These are phyloP conservation scores for Curvularia sp. DNA, from an alignment of 2,329 filamentous ascomycete genomes.

Conservation along the genomic window DNA sequence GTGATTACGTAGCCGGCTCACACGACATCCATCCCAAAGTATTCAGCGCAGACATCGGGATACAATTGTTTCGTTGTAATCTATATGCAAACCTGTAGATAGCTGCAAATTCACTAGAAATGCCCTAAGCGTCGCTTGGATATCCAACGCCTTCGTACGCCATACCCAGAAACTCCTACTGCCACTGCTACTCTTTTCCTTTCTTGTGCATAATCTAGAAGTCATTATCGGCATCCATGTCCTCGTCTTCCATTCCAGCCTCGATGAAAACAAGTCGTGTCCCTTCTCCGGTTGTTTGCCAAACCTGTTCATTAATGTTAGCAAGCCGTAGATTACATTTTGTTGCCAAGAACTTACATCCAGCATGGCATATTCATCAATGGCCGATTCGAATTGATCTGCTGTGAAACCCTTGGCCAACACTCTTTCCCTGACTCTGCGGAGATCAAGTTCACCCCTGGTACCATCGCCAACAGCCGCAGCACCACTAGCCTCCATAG, in stretches of 20 bases:
- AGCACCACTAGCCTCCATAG: conserved; percentile 83
- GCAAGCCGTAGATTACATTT: conserved; percentile 18
- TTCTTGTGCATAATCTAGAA: conserved; percentile 32
- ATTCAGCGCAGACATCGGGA: background rate
- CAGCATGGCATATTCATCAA: conserved; percentile 87
- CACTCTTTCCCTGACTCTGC: conserved; percentile 87
- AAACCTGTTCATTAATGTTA: conserved; percentile 55
- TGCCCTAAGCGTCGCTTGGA: conserved; percentile 17
- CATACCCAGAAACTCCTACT: conserved; percentile 28
- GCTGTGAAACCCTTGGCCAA: conserved; percentile 96
- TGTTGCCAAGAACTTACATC: conserved; percentile 70
- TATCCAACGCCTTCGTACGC: conserved; percentile 40
- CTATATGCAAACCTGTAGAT: conserved; percentile 4
- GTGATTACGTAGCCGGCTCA: conserved; percentile 9
- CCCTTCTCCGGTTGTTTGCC: conserved; percentile 63
- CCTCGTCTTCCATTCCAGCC: conserved; percentile 56
- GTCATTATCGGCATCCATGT: conserved; percentile 51
- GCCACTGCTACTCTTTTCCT: conserved; percentile 14
- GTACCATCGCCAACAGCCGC: conserved; percentile 77
- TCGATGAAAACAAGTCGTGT: conserved; percentile 64
- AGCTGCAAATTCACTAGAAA: conserved; percentile 12
- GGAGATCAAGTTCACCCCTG: conserved; percentile 80
- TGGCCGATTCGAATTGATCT: conserved; percentile 84
- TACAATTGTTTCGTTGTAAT: conserved; percentile 15
- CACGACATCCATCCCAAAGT: background rate